Conservation (phyloP, 2,329 filamentous ascomycete genomes). For the Ophiostoma sp. region DNA sequence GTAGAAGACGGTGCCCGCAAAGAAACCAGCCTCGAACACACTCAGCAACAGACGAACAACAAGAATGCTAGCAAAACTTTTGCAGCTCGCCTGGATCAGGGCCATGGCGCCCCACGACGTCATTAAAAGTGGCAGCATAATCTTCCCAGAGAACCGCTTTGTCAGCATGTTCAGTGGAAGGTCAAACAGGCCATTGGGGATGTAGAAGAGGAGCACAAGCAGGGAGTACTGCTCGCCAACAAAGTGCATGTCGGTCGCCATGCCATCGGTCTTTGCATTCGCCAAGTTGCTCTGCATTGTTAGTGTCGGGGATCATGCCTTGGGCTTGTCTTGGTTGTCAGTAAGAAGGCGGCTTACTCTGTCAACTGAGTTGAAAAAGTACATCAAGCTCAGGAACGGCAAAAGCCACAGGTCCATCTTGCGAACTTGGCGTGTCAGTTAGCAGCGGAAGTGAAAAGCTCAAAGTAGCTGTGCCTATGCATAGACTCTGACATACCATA, state of each 20-base stretch:
- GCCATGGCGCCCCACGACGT: constrained; percentile 61
- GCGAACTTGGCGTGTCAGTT: neutral
- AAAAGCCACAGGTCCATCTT: constrained; percentile 12
- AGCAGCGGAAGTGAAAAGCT: neutral
- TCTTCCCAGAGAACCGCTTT: constrained; percentile 60
- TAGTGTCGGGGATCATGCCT: neutral
- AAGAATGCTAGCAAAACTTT: constrained; percentile 61
- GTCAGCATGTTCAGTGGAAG: constrained; percentile 60
- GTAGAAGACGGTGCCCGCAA: constrained; percentile 57
- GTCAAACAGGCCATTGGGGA: constrained; percentile 66
- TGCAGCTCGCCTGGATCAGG: constrained; percentile 49
- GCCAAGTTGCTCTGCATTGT: constrained; percentile 39
- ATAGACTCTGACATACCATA: neutral
- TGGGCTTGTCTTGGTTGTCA: neutral
- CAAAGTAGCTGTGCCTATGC: too few species aligned
- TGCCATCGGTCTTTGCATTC: constrained; percentile 49
- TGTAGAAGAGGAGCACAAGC: constrained; percentile 64
- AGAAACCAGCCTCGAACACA: constrained; percentile 63
- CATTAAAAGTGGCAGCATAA: constrained; percentile 61
- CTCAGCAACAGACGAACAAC: constrained; percentile 65
- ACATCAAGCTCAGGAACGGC: constrained; percentile 16
- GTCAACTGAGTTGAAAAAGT: constrained; percentile 13
- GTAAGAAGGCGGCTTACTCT: neutral
- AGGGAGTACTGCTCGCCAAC: constrained; percentile 61
- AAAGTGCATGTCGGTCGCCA: constrained; percentile 53